These are phyloP conservation scores for Orbilia ellipsospora DNA, from an alignment of 2,329 filamentous ascomycete species.

Conservation along the genomic window DNA sequence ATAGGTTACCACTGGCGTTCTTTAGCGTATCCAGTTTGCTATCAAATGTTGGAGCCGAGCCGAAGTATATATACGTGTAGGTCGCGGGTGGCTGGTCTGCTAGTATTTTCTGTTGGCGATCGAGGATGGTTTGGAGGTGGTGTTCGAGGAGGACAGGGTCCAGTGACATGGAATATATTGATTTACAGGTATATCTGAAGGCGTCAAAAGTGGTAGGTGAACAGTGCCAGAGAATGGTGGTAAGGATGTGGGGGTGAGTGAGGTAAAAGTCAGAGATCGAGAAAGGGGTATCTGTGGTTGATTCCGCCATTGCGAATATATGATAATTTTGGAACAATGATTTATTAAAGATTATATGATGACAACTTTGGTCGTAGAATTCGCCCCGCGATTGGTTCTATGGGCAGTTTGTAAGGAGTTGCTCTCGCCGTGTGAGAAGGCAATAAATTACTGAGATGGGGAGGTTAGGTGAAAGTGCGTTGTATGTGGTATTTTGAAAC, in stretches of 20 bases:
- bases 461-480: no score
- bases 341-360: no score
- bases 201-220: conserved; percentile 48
- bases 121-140: conserved; percentile 27
- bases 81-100: background rate
- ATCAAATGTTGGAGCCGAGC: conserved; percentile 9
- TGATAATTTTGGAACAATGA: background rate
- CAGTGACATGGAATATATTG: conserved; percentile 50
- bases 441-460: no score
- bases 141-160: conserved; percentile 35
- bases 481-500: no score
- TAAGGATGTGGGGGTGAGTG: conserved; percentile 38
- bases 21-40: conserved; percentile 24
- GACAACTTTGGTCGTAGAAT: no score
- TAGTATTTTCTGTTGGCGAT: conserved; percentile 23
- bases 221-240: conserved; percentile 35
- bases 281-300: background rate
- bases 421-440: no score
- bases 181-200: conserved; percentile 46
- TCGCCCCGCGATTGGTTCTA: no score
- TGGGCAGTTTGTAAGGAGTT: no score
- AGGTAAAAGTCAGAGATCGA: conserved; percentile 15
- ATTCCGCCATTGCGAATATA: conserved; percentile 6
- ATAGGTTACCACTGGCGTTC: conserved; percentile 33
- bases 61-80: background rate